phyloP scores from a whole-genome alignment of 2,329 filamentous ascomycete species.

The Fusarium sp. region DNA sequence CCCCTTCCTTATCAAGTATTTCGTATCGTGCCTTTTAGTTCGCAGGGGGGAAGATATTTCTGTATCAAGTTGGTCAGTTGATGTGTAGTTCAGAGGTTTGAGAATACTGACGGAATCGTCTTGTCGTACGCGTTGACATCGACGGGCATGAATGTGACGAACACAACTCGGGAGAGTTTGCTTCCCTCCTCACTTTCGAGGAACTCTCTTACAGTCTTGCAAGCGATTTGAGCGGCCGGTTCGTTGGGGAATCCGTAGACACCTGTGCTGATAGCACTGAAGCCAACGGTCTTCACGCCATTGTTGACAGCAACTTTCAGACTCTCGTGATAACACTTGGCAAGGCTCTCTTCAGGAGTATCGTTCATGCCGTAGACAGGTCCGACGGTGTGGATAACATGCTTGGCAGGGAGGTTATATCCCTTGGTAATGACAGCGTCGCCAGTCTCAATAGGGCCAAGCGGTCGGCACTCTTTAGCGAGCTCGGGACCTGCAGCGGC shows the following conservation, averaged over 20 bases:
- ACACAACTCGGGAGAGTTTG: constrained; percentile 78
- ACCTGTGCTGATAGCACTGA: constrained; percentile 87
- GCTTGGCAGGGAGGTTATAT: constrained; percentile 78
- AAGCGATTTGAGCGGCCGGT: constrained; percentile 78
- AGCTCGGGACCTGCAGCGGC: constrained; percentile 78
- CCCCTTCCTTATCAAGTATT: not conserved
- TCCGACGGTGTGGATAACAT: constrained; percentile 91
- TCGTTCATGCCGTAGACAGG: constrained; percentile 71
- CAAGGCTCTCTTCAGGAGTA: constrained; percentile 61
- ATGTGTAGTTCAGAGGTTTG: not conserved
- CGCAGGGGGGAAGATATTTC: constrained; percentile 43
- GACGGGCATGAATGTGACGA: constrained; percentile 84
- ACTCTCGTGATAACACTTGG: constrained; percentile 75
- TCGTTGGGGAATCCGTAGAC: constrained; percentile 86
- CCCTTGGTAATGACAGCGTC: constrained; percentile 84
- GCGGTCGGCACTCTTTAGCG: constrained; percentile 73
- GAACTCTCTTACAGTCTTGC: constrained; percentile 67
- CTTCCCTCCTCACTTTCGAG: constrained; percentile 58
- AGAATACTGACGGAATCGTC: constrained; percentile 74
- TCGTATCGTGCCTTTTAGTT: constrained; percentile 15
- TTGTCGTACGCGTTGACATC: constrained; percentile 79
- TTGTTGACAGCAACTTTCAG: constrained; percentile 77
- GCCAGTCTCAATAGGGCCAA: constrained; percentile 81
- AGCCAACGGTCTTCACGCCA: constrained; percentile 78
- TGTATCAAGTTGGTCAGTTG: constrained; percentile 12